phyloP scores from a whole-genome alignment of 1,284 basidiomycete species.

The Phlebopus sp. region DNA sequence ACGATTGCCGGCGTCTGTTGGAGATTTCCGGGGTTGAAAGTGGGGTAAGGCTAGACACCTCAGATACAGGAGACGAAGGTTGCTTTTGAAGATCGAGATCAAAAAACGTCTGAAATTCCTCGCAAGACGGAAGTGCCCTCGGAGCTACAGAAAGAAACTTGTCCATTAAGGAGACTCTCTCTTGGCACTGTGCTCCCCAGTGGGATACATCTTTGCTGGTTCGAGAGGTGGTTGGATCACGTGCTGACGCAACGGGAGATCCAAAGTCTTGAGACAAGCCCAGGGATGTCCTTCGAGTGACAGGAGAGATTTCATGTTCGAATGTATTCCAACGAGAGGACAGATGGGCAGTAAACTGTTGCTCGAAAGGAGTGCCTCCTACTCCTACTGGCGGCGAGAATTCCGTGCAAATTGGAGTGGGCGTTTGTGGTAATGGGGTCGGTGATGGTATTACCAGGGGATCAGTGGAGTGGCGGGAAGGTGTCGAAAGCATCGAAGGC shows the following conservation, averaged over 20 bases:
- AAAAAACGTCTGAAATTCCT: not conserved
- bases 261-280: constrained; percentile 6
- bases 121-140: constrained; percentile 8
- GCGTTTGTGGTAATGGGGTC: constrained; percentile 26
- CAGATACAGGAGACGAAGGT: constrained; percentile 22
- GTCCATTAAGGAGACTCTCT: constrained; percentile 27
- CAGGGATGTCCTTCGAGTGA: constrained; percentile 13
- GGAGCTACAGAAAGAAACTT: constrained; percentile 29
- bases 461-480: constrained; percentile 9
- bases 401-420: constrained; percentile 17
- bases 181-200: constrained; percentile 9
- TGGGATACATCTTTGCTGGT: not conserved
- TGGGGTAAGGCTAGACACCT: constrained; percentile 29
- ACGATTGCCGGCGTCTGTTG: not conserved
- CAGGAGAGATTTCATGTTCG: constrained; percentile 22
- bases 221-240: constrained; percentile 1
- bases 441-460: constrained; percentile 24
- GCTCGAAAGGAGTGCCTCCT: constrained; percentile 29
- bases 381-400: constrained; percentile 29
- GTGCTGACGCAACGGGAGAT: constrained; percentile 1
- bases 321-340: constrained; percentile 17
- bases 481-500: constrained; percentile 13
- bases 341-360: constrained; percentile 23
- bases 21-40: constrained; percentile 24
- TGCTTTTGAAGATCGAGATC: constrained; percentile 7